A percentile compares a stretch with the other conserved stretches of the same genome.
These are phyloP conservation scores for Pichia scutulata DNA, from an alignment of 805 yeast species.

Conservation along the genomic window DNA sequence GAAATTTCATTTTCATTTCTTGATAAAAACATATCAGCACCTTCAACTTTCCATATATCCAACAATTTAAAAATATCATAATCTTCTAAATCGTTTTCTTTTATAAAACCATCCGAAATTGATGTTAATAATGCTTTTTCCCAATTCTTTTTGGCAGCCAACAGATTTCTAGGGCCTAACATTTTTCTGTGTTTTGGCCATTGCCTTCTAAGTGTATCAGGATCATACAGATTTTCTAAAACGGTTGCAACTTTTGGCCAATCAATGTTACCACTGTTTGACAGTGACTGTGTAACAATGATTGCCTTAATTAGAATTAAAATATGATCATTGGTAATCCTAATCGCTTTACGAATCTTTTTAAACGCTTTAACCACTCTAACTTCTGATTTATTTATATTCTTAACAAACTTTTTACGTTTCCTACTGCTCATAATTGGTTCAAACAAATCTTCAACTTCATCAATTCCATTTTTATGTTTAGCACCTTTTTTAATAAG, in stretches of 20 bases:
- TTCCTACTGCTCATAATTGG: slow-evolving; percentile 25
- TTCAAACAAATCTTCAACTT: slow-evolving; percentile 17
- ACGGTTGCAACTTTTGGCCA: slow-evolving; percentile 54
- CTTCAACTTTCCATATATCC: slow-evolving; percentile 55
- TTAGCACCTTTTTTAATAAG: neutral
- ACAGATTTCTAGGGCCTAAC: slow-evolving; percentile 53
- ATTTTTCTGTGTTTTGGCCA: slow-evolving; percentile 63
- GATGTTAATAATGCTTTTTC: slow-evolving; percentile 55
- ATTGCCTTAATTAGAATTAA: slow-evolving; percentile 55
- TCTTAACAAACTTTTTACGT: slow-evolving; percentile 21
- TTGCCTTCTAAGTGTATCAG: slow-evolving; percentile 44
- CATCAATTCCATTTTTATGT: neutral
- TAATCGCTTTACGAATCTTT: slow-evolving; percentile 19
- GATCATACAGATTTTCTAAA: slow-evolving; percentile 34
- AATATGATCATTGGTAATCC: slow-evolving; percentile 34
- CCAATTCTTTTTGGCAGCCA: slow-evolving; percentile 50
- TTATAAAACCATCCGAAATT: slow-evolving; percentile 47
- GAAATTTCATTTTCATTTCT: slow-evolving; percentile 24
- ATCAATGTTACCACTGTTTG: slow-evolving; percentile 44
- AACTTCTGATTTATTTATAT: slow-evolving; percentile 8
- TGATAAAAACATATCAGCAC: slow-evolving; percentile 26
- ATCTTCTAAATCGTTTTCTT: slow-evolving; percentile 41
- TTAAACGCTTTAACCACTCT: slow-evolving; percentile 15
- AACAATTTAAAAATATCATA: slow-evolving; percentile 47
- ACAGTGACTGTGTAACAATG: slow-evolving; percentile 58